Evolutionary conservation across 306 rosid species (phyloP).

Genomic region (Ormosia semicastrata): DNA sequence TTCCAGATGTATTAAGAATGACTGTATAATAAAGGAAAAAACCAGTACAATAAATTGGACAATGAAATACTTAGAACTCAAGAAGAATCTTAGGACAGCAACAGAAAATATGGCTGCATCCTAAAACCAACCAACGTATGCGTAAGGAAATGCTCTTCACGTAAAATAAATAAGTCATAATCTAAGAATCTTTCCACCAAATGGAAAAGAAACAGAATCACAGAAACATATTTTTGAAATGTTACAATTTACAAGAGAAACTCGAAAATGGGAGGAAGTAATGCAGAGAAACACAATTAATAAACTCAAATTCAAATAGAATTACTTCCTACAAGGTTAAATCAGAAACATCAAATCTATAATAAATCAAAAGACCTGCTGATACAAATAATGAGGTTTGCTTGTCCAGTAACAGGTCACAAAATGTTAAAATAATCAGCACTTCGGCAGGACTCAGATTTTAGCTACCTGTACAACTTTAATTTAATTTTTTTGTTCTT

Average conservation of each 20-base stretch:
- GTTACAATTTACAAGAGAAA: not conserved
- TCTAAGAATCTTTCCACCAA: not conserved
- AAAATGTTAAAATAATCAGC: not conserved
- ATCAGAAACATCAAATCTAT: not conserved
- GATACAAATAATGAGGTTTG: not conserved
- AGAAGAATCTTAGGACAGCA: not conserved
- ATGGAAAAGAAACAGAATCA: not conserved
- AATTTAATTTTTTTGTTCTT: no score
- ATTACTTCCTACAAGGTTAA: not conserved
- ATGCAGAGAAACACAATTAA: not conserved
- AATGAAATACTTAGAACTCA: not conserved
- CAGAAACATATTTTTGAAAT: not conserved
- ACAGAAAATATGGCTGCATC: not conserved
- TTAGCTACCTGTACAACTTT: not conserved
- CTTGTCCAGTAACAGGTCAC: not conserved
- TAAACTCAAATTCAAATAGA: not conserved
- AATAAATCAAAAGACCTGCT: not conserved
- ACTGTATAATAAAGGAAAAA: not conserved
- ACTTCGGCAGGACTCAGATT: not conserved
- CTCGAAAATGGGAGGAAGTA: not conserved
- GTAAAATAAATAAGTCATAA: not conserved
- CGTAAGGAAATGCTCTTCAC: not conserved
- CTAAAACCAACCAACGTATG: not conserved
- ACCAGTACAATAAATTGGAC: constrained; percentile 2
- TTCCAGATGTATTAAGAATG: not conserved